Evolutionary conservation across 805 yeast species (phyloP).

Genomic region (Kuraishia molischiana): DNA sequence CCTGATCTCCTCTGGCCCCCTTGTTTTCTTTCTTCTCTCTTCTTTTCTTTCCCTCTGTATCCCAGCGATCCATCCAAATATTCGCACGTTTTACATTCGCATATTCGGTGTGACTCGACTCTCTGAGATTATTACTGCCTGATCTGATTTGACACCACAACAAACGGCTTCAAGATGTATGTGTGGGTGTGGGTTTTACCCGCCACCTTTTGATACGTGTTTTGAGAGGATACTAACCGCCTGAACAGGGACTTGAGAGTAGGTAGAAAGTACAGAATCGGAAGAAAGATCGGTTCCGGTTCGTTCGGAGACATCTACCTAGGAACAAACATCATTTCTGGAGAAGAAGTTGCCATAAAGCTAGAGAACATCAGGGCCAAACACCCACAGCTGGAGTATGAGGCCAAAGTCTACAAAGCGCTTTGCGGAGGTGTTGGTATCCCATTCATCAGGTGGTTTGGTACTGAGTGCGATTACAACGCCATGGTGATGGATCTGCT

Average conservation of each 20-base stretch:
- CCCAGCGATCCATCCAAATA: too few species aligned
- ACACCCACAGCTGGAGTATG: constrained; percentile 96
- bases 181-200: too few species aligned
- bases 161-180: too few species aligned
- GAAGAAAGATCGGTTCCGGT: constrained; percentile 94
- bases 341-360: constrained; percentile 97
- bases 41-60: too few species aligned
- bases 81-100: too few species aligned
- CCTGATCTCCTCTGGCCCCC: too few species aligned
- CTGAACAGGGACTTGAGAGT: constrained; percentile 70
- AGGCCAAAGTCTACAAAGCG: constrained; percentile 91
- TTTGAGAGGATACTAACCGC: too few species aligned
- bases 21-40: too few species aligned
- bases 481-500: constrained; percentile 94
- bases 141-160: too few species aligned
- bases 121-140: too few species aligned
- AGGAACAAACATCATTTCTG: constrained; percentile 87
- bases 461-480: constrained; percentile 91
- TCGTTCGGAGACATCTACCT: constrained; percentile 96
- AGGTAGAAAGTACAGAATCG: constrained; percentile 89
- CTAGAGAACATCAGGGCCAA: constrained; percentile 82
- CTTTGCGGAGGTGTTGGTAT: constrained; percentile 95
- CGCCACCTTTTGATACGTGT: too few species aligned
- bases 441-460: constrained; percentile 95
- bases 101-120: too few species aligned